phyloP scores from a whole-genome alignment of 1,284 basidiomycete genomes.

The Sphaerobolus stellatus region DNA sequence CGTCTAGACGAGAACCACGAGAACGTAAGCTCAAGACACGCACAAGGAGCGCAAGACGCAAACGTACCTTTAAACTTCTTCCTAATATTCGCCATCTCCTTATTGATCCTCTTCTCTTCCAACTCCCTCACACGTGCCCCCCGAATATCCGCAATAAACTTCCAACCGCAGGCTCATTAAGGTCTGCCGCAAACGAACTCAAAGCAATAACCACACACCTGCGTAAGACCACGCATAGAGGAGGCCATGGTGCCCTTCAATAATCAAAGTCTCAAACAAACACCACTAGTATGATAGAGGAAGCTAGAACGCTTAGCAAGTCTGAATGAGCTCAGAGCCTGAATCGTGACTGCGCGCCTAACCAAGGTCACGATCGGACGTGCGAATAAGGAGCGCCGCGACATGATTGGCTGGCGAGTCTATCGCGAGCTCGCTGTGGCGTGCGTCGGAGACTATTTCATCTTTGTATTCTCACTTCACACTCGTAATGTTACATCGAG shows the following conservation, averaged over 20 bases:
- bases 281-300: too few relatives aligned
- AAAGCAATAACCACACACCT: conserved; percentile 49
- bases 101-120: conserved; percentile 97
- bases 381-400: too few relatives aligned
- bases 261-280: too few relatives aligned
- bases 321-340: too few relatives aligned
- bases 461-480: too few relatives aligned
- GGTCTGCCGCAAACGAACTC: neutral
- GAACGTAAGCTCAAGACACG: neutral
- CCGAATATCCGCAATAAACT: conserved; percentile 99
- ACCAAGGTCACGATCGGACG: too few relatives aligned
- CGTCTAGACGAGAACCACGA: conserved; percentile 57
- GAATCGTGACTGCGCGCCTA: too few relatives aligned
- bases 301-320: too few relatives aligned
- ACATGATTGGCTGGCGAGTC: too few relatives aligned
- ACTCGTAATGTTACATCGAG: too few relatives aligned
- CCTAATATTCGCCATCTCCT: conserved; percentile 99
- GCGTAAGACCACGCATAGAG: conserved; percentile 86
- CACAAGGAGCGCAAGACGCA: neutral
- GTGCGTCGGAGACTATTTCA: too few relatives aligned
- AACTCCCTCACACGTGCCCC: conserved; percentile 86
- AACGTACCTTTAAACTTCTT: conserved; percentile 93
- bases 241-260: conserved; percentile 83
- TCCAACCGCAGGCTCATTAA: conserved; percentile 8
- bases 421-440: too few relatives aligned